phyloP scores from a whole-genome alignment of 805 yeast species.

The Ogataea methylovora region DNA sequence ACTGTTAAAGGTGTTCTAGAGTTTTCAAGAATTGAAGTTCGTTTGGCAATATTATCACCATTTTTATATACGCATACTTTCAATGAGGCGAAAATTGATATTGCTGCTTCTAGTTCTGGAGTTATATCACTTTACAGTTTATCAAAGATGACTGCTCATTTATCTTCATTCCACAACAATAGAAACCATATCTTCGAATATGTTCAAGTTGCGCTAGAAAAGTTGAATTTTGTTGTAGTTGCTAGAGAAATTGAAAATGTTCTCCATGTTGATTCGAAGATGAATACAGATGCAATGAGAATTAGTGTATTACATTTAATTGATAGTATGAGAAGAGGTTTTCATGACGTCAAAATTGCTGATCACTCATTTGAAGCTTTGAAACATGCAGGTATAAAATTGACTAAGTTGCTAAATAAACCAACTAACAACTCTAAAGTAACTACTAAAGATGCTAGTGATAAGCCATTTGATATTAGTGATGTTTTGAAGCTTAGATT shows the following conservation, averaged over 20 bases:
- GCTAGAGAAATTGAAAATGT: background rate
- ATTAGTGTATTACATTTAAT: slow-evolving; percentile 3
- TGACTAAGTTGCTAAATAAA: background rate
- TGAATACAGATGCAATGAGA: slow-evolving; percentile 3
- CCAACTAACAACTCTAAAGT: background rate
- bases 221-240: background rate
- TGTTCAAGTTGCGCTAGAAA: slow-evolving; percentile 3
- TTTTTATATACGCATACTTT: slow-evolving; percentile 23
- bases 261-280: slow-evolving; percentile 1
- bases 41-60: slow-evolving; percentile 10
- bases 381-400: background rate
- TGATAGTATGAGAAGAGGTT: background rate
- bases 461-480: background rate
- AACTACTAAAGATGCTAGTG: background rate
- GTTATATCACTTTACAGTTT: background rate
- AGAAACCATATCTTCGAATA: slow-evolving; percentile 1
- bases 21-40: slow-evolving; percentile 6
- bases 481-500: too few relatives aligned
- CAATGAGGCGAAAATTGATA: slow-evolving; percentile 20
- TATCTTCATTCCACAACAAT: background rate
- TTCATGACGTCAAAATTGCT: background rate
- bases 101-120: slow-evolving; percentile 22
- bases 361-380: background rate
- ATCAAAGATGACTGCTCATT: background rate
- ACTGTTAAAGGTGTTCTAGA: slow-evolving; percentile 3